These are phyloP conservation scores for Lindgomyces ingoldianus DNA, from an alignment of 495 filamentous ascomycete species.

Conservation along the genomic window DNA sequence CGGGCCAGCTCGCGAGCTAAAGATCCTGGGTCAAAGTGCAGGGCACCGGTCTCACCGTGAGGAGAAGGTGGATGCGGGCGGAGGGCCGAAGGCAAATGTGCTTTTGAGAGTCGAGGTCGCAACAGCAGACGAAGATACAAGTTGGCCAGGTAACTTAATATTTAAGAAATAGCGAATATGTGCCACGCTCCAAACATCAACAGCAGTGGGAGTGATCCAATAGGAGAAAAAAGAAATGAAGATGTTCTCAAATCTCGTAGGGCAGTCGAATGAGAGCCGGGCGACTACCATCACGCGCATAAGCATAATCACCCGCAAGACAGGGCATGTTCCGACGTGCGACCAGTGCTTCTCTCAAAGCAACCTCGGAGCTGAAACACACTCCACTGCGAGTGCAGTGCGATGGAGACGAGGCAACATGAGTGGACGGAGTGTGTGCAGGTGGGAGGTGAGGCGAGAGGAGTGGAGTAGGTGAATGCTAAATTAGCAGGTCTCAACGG, in stretches of 20 bases:
- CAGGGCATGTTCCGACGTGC: background rate
- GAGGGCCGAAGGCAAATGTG: background rate
- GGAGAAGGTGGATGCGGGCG: background rate
- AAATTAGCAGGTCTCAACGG: background rate
- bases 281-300: conserved; percentile 13
- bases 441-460: background rate
- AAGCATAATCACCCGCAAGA: conserved; percentile 5
- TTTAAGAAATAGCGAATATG: background rate
- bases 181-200: background rate
- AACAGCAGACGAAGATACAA: too few species aligned
- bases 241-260: conserved; percentile 12
- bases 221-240: conserved; percentile 34
- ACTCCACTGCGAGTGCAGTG: background rate
- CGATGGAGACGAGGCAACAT: too few species aligned
- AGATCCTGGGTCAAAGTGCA: background rate
- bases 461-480: background rate
- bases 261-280: conserved; percentile 33
- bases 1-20: conserved; percentile 16
- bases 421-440: background rate
- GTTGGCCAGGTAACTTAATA: background rate
- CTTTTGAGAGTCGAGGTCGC: background rate
- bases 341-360: background rate
- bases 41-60: conserved; percentile 9
- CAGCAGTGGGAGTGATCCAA: conserved; percentile 15
- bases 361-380: background rate